phyloP scores from a whole-genome alignment of 768 basidiomycete genomes.

The Termitomyces heimii region DNA sequence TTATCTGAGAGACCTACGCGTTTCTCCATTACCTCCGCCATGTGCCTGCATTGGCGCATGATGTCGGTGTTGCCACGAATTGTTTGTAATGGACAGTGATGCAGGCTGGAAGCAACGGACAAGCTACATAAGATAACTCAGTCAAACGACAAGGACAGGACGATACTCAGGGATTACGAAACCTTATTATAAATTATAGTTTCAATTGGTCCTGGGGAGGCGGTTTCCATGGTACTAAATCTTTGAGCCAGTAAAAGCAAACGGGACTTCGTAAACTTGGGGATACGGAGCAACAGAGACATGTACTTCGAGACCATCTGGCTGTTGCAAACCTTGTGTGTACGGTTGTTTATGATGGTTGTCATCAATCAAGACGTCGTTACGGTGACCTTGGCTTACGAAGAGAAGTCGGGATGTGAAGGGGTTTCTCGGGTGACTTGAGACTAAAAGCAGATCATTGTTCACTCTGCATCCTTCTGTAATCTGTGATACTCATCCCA shows the following conservation, averaged over 20 bases:
- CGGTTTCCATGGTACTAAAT: slow-evolving; percentile 16
- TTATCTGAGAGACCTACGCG: slow-evolving; percentile 51
- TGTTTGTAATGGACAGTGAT: slow-evolving; percentile 65
- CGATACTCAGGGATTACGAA: not conserved
- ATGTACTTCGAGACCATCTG: slow-evolving; percentile 8
- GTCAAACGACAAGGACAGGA: slow-evolving; percentile 12
- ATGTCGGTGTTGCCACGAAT: slow-evolving; percentile 83
- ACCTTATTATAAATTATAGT: slow-evolving; percentile 59
- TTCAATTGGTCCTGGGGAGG: slow-evolving; percentile 46
- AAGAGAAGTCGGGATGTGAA: no score
- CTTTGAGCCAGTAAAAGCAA: slow-evolving; percentile 5
- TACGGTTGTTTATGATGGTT: slow-evolving; percentile 3
- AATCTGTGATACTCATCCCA: no score
- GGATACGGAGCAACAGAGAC: slow-evolving; percentile 14
- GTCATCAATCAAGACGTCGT: slow-evolving; percentile 1
- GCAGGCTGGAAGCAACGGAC: slow-evolving; percentile 54
- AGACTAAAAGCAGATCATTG: no score
- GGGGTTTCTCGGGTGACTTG: no score
- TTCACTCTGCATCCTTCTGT: no score
- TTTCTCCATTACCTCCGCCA: slow-evolving; percentile 66
- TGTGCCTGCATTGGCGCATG: slow-evolving; percentile 75
- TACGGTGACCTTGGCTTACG: no score
- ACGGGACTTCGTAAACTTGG: slow-evolving; percentile 4
- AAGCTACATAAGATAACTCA: slow-evolving; percentile 39
- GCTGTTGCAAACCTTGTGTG: not conserved